phyloP scores from a whole-genome alignment of 805 yeast genomes.

The Zygosaccharomyces lentus region DNA sequence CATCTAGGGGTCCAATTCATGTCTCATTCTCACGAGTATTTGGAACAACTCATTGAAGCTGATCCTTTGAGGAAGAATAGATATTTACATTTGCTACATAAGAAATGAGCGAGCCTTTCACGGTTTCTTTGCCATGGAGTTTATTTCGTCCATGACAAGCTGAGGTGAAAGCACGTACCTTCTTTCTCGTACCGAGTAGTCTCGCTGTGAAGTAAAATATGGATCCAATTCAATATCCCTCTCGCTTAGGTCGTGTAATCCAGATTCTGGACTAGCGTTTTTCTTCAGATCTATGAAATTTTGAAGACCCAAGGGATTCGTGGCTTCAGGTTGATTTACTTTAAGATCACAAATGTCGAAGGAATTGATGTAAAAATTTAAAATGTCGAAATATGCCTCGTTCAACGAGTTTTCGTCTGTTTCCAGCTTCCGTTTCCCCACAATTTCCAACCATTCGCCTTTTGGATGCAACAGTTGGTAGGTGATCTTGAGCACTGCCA shows the following conservation, averaged over 20 bases:
- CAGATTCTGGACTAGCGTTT: constrained; percentile 39
- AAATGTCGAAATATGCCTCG: constrained; percentile 52
- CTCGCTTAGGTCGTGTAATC: constrained; percentile 29
- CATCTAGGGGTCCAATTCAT: constrained; percentile 33
- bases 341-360: constrained; percentile 49
- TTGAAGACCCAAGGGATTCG: constrained; percentile 27
- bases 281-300: constrained; percentile 43
- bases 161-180: constrained; percentile 45
- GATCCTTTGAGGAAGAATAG: constrained; percentile 67
- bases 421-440: constrained; percentile 26
- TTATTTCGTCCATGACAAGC: constrained; percentile 19
- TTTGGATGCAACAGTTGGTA: constrained; percentile 40
- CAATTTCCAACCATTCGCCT: constrained; percentile 19
- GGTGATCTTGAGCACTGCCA: constrained; percentile 62
- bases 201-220: constrained; percentile 39
- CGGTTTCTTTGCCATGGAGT: background rate
- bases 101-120: constrained; percentile 3
- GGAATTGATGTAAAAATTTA: constrained; percentile 58
- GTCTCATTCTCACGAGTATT: constrained; percentile 22
- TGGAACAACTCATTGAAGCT: constrained; percentile 44
- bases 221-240: constrained; percentile 41
- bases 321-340: constrained; percentile 34
- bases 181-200: constrained; percentile 40
- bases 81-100: constrained; percentile 42
- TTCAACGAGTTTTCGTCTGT: constrained; percentile 35